Evolutionary conservation across 2,329 filamentous ascomycete genomes (phyloP), one percentile per base, ranked within the genome.

Genomic region (Beauveria caledonica): DNA sequence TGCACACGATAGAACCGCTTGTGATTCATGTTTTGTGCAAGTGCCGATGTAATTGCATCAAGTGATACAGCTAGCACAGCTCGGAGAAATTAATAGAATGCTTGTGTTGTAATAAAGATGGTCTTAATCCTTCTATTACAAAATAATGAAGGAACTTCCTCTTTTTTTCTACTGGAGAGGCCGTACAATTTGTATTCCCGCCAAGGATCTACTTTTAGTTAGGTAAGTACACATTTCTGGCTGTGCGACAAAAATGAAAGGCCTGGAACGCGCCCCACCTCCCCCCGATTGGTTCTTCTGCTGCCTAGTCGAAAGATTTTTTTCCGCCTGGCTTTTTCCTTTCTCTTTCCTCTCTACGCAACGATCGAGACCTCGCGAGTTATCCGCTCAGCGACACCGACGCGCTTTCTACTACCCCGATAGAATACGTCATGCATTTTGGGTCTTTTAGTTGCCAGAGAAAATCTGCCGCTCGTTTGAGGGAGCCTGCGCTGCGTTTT

Each of bases 391-490:
- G 55, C 59, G 62, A 60, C 61, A 64, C 66, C 54, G 64, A 60
- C 63, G 50, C 44, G 29, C 56, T 40, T 49, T 48, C 40, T 58
- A 46, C 58, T 60, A 9, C 36, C 21, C 55, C 63, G 52, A 67
- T 70, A 66, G 68, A 65, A 65, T 64, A 40, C 63, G 63, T 63
- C 66, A 63, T 55, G 49, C 48, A 45, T 40, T 33, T 46, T 54
- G 62, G 60, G 62, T 62, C 52, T 55, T 46, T 48, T 21, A 55
- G 65, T 71, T 76, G 73, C 73, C 63, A 76, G 73, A 76, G 68
- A 71, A 73, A n/a, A 36, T 57, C 40, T 62, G 72, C 73, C 73
- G 71, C 73, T 74, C 67, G 73, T 76, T 76, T 76, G 75, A 77
- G 74, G 75, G 75, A 74, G 72, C 70, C 65, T 71, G 72, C 67